phyloP scores from a whole-genome alignment of 2,329 filamentous ascomycete genomes.

The Monilinia laxa region DNA sequence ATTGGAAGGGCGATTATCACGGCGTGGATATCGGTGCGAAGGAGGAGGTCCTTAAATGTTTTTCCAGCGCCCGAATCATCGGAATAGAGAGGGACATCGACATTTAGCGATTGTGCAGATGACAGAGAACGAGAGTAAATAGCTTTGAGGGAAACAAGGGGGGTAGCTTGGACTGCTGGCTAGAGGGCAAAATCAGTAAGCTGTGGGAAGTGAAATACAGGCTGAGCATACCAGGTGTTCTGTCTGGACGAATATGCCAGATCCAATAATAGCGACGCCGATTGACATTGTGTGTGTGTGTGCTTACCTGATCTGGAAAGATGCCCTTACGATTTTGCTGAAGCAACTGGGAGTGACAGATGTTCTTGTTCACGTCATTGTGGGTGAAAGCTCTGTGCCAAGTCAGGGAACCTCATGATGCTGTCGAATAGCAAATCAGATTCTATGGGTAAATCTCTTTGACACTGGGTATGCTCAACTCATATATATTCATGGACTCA shows the following conservation, averaged over 20 bases:
- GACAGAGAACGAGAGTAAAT: slow-evolving; percentile 41
- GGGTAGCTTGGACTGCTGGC: slow-evolving; percentile 58
- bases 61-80: slow-evolving; percentile 39
- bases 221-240: slow-evolving; percentile 51
- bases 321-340: not conserved
- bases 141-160: slow-evolving; percentile 53
- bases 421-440: not conserved
- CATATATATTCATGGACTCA: not conserved
- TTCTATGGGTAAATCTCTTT: not conserved
- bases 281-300: slow-evolving; percentile 41
- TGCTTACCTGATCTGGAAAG: not conserved
- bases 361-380: not conserved
- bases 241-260: slow-evolving; percentile 61
- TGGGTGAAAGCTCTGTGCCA: not conserved
- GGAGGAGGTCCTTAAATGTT: slow-evolving; percentile 46
- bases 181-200: slow-evolving; percentile 28
- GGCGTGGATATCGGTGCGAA: slow-evolving; percentile 39
- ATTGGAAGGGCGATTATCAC: slow-evolving; percentile 51
- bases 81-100: slow-evolving; percentile 43
- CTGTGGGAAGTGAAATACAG: not conserved
- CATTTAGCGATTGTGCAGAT: slow-evolving; percentile 42
- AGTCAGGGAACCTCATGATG: not conserved
- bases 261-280: slow-evolving; percentile 61
- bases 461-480: not conserved
- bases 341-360: not conserved